phyloP scores from a whole-genome alignment of 352 stramenopile genomes.

The Phytopythium oedochilum region DNA sequence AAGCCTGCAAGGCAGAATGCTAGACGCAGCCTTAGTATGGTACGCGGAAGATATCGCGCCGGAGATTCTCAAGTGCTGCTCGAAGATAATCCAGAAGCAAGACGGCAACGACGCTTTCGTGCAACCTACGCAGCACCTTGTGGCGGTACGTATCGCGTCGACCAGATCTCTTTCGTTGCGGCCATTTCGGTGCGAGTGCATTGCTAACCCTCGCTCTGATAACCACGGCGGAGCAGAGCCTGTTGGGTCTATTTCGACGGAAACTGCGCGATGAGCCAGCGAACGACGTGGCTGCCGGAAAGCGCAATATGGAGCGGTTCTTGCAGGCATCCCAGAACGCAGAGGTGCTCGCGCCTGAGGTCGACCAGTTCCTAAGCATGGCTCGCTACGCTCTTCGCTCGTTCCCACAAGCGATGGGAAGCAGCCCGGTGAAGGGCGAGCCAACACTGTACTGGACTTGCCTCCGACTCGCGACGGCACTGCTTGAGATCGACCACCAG shows the following conservation, averaged over 20 bases:
- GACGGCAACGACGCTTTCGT: constrained; percentile 22
- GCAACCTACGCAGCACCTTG: not conserved
- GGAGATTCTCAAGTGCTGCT: constrained; percentile 40
- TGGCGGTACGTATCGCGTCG: constrained; percentile 14
- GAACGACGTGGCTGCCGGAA: constrained; percentile 8
- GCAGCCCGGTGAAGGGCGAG: constrained; percentile 13
- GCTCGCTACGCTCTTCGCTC: constrained; percentile 28
- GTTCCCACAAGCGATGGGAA: constrained; percentile 33
- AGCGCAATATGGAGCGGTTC: constrained; percentile 28
- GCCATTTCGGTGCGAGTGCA: too few relatives aligned
- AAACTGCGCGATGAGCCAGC: constrained; percentile 38
- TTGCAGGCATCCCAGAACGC: constrained; percentile 28
- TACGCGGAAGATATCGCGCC: constrained; percentile 33
- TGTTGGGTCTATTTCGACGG: constrained; percentile 28
- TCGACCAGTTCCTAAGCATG: constrained; percentile 53
- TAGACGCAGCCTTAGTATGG: constrained; percentile 37
- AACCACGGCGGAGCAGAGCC: constrained; percentile 7
- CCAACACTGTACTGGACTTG: constrained; percentile 33
- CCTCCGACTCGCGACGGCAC: constrained; percentile 35
- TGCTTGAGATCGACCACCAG: constrained; percentile 56
- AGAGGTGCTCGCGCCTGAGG: constrained; percentile 33
- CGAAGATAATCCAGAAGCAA: constrained; percentile 31
- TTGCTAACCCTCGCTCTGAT: not conserved
- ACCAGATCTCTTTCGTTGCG: too few relatives aligned
- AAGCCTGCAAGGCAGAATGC: constrained; percentile 31